Conservation (phyloP, 331 rosid genomes). For the Malus hybrid region DNA sequence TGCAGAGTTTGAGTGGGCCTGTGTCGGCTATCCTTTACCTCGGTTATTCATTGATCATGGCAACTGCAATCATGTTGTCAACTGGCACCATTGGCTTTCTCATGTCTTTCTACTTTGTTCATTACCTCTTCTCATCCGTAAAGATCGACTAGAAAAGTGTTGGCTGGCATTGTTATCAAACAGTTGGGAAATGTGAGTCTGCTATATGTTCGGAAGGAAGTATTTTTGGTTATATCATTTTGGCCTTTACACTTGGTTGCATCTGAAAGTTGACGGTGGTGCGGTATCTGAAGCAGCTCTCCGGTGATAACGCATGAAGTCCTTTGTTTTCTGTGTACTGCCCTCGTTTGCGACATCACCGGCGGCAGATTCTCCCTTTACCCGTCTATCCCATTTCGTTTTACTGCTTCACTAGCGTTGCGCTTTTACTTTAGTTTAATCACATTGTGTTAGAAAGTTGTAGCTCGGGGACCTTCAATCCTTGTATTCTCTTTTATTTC, state of each 20-base stretch:
- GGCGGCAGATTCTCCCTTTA: background rate
- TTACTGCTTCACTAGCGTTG: slow-evolving; percentile 6
- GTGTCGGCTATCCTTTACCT: slow-evolving; percentile 84
- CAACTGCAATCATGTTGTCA: slow-evolving; percentile 79
- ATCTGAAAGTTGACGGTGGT: slow-evolving; percentile 16
- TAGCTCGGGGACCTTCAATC: slow-evolving; percentile 4
- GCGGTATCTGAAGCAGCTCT: slow-evolving; percentile 8
- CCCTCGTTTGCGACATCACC: background rate
- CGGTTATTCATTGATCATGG: slow-evolving; percentile 89
- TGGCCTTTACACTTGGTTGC: slow-evolving; percentile 16
- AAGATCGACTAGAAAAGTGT: slow-evolving; percentile 55
- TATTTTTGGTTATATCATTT: slow-evolving; percentile 12
- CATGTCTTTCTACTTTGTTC: slow-evolving; percentile 86
- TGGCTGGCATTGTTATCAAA: slow-evolving; percentile 11
- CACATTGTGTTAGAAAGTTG: slow-evolving; percentile 14
- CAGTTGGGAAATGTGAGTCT: slow-evolving; percentile 18
- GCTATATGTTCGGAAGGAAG: slow-evolving; percentile 12
- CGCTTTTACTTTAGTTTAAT: slow-evolving; percentile 1
- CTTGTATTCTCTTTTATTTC: slow-evolving; percentile 2
- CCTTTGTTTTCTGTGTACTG: background rate
- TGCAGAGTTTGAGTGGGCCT: slow-evolving; percentile 94
- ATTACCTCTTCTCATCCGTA: slow-evolving; percentile 79
- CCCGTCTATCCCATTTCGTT: background rate
- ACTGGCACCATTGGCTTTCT: slow-evolving; percentile 89
- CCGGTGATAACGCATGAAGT: slow-evolving; percentile 1